phyloP scores from a whole-genome alignment of 2,329 filamentous ascomycete genomes.

The Verticillium nubilum region DNA sequence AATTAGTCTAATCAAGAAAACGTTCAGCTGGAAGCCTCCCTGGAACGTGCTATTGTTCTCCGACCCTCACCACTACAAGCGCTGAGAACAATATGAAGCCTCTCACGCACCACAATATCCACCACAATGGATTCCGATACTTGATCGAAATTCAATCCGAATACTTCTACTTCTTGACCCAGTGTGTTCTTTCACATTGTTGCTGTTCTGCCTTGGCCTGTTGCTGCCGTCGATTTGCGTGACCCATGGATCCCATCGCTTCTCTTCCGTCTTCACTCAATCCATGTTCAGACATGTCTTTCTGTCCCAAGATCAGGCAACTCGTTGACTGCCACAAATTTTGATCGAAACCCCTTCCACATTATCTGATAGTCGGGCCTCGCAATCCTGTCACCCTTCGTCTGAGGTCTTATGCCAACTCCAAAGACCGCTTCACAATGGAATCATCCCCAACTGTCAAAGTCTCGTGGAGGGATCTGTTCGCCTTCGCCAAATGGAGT shows the following conservation, averaged over 20 bases:
- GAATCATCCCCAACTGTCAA: not conserved
- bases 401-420: no score
- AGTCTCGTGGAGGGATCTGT: conserved; percentile 46
- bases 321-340: not conserved
- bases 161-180: not conserved
- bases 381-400: no score
- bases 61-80: not conserved
- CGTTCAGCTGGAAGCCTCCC: not conserved
- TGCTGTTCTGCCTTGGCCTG: not conserved
- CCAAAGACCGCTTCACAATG: not conserved
- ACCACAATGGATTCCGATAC: not conserved
- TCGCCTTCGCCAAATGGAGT: conserved; percentile 62
- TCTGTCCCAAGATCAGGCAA: not conserved
- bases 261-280: not conserved
- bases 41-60: not conserved
- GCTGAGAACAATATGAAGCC: not conserved
- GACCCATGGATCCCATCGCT: not conserved
- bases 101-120: not conserved
- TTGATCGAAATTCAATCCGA: not conserved
- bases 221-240: not conserved
- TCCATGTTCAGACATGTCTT: not conserved
- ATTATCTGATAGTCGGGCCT: no score
- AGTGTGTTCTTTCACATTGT: not conserved
- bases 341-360: no score
- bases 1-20: not conserved